These are phyloP conservation scores for Aspergillus intermedius DNA, from an alignment of 2,329 filamentous ascomycete species.

Conservation along the genomic window DNA sequence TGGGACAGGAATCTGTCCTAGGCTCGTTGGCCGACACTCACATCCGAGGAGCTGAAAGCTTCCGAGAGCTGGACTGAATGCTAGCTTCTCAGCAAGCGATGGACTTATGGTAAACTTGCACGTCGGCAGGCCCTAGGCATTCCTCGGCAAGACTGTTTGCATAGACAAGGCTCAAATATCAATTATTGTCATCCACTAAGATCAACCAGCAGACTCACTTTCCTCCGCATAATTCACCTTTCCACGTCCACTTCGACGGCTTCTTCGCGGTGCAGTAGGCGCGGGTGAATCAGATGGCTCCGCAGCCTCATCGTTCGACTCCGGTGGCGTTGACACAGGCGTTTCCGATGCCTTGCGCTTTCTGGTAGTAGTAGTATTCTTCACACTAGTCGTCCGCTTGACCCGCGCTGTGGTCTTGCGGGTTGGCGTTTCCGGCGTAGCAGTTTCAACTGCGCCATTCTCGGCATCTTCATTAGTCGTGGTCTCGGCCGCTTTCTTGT, in stretches of 20 bases:
- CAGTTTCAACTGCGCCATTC: constrained; percentile 4
- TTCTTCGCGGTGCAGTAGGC: constrained; percentile 3
- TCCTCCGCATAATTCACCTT: constrained; percentile 33
- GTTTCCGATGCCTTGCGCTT: constrained; percentile 27
- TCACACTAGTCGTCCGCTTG: constrained; percentile 8
- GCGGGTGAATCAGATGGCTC: constrained; percentile 7
- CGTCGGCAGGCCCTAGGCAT: no score
- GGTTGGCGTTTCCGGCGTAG: constrained; percentile 14
- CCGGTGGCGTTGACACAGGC: constrained; percentile 18
- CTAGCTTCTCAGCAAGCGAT: no score
- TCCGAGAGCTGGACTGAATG: no score
- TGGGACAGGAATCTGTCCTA: no score
- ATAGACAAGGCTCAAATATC: no score
- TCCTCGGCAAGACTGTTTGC: no score
- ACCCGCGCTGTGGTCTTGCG: constrained; percentile 8
- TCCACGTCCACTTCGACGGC: constrained; percentile 25
- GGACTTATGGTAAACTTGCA: no score
- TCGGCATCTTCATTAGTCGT: constrained; percentile 2
- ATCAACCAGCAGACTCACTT: constrained; percentile 12
- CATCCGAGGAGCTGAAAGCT: no score
- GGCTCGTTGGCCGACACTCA: no score
- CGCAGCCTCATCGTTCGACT: constrained; percentile 16
- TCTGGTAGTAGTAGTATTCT: constrained; percentile 13
- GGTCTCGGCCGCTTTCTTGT: constrained; percentile 15
- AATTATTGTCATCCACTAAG: no score